Evolutionary conservation across 1,139 yeast species (phyloP), one percentile per base, ranked within the genome.

Genomic region (Candida albicans): DNA sequence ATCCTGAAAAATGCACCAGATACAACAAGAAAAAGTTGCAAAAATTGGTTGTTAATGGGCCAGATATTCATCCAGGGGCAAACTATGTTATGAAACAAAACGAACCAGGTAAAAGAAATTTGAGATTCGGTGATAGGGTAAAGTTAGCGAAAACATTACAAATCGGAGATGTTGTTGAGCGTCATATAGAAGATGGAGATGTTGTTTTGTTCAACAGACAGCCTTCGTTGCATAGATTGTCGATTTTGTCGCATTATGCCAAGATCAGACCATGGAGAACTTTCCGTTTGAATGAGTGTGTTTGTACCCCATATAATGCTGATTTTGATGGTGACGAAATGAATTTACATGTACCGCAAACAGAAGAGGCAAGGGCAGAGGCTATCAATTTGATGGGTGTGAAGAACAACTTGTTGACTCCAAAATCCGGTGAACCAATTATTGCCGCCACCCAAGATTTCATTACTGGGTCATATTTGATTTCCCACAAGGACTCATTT

Each of bases 281-380:
- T 1, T 88, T 95, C 70, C 77, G 99, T 54, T 77, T 95, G 56
- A 95, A 95, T 61, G 99, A 95, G 67, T 95, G 99, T 85, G 99
- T 93, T 12, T 95, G 99, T 73, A 93, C 99, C 0, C 99, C 99
- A 1, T 95, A 93, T 68, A 95, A 95, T 65, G 99, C 99, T 35
- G 99, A 95, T 79, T 95, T 95, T 61, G 99, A 95, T 67, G 99
- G 99, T 65, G 99, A 95, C 68, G 99, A 95, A 68, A 95, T 95
- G 99, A 95, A 95, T 65, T 75, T 95, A 61, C 99, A 95, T 15
- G 39, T 95, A 36, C 99, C 99, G 2, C 99, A 95, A 68, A 93
- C 99, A 0, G 99, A 95, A 66, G 99, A 95, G 66, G 99, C 99
- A 1, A 76, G 99, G 54, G 96, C 99, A 0, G 99, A 95, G 67